phyloP scores from a whole-genome alignment of 2,329 filamentous ascomycete genomes.

The Chaetomium globosum region DNA sequence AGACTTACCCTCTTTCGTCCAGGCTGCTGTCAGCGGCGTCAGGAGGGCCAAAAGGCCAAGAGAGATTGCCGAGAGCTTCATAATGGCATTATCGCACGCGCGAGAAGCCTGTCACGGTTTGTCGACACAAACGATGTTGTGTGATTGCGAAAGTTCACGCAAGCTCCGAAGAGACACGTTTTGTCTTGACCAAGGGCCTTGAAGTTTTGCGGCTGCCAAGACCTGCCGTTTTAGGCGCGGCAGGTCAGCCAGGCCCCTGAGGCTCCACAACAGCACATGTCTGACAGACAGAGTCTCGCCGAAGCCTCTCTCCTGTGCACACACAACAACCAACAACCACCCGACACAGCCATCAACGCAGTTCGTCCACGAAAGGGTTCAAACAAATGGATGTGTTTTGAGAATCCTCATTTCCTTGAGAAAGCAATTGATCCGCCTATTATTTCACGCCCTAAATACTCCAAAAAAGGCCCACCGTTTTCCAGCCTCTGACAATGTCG shows the following conservation, averaged over 20 bases:
- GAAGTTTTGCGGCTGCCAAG: slow-evolving; percentile 13
- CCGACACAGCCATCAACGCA: background rate
- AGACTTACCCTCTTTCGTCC: slow-evolving; percentile 79
- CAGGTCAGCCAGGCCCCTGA: background rate
- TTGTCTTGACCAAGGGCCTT: background rate
- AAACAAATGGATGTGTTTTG: background rate
- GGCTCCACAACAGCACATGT: background rate
- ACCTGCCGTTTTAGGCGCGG: slow-evolving; percentile 25
- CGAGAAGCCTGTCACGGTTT: slow-evolving; percentile 6
- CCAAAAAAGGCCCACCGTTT: background rate
- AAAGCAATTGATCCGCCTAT: too few relatives aligned
- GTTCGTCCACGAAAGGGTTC: background rate
- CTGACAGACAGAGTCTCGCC: background rate
- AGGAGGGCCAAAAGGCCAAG: slow-evolving; percentile 70
- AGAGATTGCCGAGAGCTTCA: slow-evolving; percentile 71
- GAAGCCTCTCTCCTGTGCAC: background rate
- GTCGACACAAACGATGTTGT: slow-evolving; percentile 5
- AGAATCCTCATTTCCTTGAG: background rate
- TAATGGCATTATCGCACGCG: slow-evolving; percentile 56
- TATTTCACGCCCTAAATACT: background rate
- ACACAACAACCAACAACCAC: background rate
- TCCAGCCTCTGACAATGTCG: background rate
- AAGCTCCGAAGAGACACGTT: slow-evolving; percentile 25
- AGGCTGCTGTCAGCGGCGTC: slow-evolving; percentile 69
- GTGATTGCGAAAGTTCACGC: background rate